Evolutionary conservation across 768 basidiomycete species (phyloP).

Genomic region (Tricholomella constricta): DNA sequence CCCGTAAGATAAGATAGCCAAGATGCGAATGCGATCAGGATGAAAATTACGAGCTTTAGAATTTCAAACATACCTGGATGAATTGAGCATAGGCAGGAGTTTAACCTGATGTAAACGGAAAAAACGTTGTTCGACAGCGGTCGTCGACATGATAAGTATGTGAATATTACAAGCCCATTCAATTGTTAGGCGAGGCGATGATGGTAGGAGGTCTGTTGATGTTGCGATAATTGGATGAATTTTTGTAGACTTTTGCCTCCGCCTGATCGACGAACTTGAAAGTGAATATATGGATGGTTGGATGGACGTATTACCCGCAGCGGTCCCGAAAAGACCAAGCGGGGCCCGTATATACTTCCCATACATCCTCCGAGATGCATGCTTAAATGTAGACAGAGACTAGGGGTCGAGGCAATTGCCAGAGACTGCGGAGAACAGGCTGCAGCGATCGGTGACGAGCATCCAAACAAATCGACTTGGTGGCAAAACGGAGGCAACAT

Average conservation of each 20-base stretch:
- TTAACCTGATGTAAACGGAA: not conserved
- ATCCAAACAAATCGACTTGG: too few relatives aligned
- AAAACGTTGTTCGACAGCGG: not conserved
- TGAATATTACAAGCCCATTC: too few relatives aligned
- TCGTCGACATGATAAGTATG: not conserved
- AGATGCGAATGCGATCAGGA: not conserved
- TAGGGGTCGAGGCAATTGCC: too few relatives aligned
- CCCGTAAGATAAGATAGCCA: not conserved
- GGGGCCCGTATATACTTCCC: not conserved
- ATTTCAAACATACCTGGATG: not conserved
- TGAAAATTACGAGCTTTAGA: not conserved
- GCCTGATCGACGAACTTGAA: not conserved
- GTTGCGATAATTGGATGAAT: too few relatives aligned
- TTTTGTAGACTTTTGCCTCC: not conserved
- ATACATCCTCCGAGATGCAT: not conserved
- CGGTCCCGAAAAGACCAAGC: not conserved
- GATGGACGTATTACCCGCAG: too few relatives aligned
- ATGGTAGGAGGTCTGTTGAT: too few relatives aligned
- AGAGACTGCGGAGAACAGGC: too few relatives aligned
- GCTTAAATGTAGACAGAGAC: too few relatives aligned
- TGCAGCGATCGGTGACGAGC: too few relatives aligned
- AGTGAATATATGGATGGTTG: not conserved
- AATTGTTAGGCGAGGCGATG: too few relatives aligned
- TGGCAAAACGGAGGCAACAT: too few relatives aligned
- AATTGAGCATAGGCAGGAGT: slow-evolving; percentile 2